These are phyloP conservation scores for Termitomyces sp. DNA, from an alignment of 768 basidiomycete genomes.

Conservation along the genomic window DNA sequence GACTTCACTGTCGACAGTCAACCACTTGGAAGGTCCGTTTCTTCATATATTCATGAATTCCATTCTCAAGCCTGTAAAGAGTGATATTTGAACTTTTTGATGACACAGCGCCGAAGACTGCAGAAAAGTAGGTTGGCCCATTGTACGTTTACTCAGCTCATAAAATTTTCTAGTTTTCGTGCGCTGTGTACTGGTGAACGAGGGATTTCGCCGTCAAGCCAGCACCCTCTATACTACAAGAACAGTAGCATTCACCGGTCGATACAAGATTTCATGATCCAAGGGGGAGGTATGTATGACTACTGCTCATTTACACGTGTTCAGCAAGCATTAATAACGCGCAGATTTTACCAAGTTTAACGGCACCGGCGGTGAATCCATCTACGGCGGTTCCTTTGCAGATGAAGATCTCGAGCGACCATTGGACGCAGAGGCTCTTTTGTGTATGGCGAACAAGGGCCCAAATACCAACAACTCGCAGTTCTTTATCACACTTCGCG, in stretches of 20 bases:
- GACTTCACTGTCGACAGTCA: conserved; percentile 52
- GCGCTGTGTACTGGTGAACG: conserved; percentile 84
- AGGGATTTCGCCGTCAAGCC: conserved; percentile 60
- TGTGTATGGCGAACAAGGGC: conserved; percentile 90
- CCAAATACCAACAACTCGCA: conserved; percentile 84
- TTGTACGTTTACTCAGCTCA: conserved; percentile 3
- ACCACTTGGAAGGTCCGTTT: conserved; percentile 49
- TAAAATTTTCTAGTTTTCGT: conserved; percentile 55
- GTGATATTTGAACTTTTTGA: conserved; percentile 73
- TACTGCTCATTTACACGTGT: conserved; percentile 21
- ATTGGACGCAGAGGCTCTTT: conserved; percentile 64
- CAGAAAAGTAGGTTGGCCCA: conserved; percentile 57
- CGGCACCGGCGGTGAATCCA: conserved; percentile 77
- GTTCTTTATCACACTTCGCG: conserved; percentile 80
- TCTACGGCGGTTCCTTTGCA: conserved; percentile 69
- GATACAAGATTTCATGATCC: conserved; percentile 76
- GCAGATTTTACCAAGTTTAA: conserved; percentile 76
- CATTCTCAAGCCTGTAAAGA: conserved; percentile 27
- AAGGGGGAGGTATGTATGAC: conserved; percentile 67
- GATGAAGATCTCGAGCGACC: conserved; percentile 71
- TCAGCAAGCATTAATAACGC: background rate
- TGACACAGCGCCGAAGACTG: conserved; percentile 69
- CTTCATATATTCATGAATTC: background rate
- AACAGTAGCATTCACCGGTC: conserved; percentile 73
- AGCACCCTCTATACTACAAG: conserved; percentile 78